phyloP scores from a whole-genome alignment of 148 eudicot species.

The Dysphania ambrosioides region DNA sequence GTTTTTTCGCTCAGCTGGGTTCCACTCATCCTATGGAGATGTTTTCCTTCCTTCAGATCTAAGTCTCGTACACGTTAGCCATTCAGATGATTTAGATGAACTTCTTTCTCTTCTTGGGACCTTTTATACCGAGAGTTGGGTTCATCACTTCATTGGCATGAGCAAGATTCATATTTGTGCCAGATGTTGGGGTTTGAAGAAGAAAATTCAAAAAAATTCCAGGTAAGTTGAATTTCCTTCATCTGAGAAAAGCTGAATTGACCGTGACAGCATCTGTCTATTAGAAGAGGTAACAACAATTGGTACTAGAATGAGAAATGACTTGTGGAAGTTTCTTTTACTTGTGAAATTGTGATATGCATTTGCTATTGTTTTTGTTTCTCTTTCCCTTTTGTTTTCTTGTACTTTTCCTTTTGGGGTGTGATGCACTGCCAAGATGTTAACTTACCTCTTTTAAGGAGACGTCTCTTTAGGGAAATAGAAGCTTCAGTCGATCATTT shows the following conservation, averaged over 20 bases:
- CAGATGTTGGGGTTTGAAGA: background rate
- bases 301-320: no score
- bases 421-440: no score
- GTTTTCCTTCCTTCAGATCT: background rate
- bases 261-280: no score
- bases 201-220: conserved; percentile 10
- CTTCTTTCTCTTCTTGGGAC: conserved; percentile 8
- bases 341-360: background rate
- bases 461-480: no score
- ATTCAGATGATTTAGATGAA: background rate
- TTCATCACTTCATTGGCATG: background rate
- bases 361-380: no score
- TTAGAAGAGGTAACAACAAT: no score
- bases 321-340: no score
- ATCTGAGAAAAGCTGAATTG: background rate
- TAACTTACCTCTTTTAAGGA: no score
- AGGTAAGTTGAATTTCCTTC: background rate
- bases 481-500: no score
- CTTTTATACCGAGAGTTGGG: conserved; percentile 4
- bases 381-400: no score
- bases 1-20: background rate
- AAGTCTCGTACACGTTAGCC: background rate
- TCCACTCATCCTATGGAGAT: background rate
- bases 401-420: no score
- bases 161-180: background rate